Evolutionary conservation across 129 eudicot species (phyloP).

Genomic region (Lonicera japonica): DNA sequence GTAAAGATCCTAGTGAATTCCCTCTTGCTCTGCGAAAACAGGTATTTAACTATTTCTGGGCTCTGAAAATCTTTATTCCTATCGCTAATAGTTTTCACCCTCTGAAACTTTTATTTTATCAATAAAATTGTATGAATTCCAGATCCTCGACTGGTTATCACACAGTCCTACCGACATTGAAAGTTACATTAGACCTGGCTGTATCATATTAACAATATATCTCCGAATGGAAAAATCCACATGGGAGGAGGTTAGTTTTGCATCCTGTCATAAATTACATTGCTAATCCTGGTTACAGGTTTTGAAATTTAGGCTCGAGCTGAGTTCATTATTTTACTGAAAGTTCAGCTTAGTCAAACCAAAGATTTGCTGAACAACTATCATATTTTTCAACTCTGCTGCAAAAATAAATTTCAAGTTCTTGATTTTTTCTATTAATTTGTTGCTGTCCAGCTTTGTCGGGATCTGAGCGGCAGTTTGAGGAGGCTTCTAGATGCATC

Average conservation of each 20-base stretch:
- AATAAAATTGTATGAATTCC: constrained; percentile 23
- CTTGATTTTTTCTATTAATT: not conserved
- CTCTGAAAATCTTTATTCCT: not conserved
- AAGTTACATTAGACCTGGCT: constrained; percentile 96
- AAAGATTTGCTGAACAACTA: not conserved
- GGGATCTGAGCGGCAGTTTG: constrained; percentile 60
- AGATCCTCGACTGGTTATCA: constrained; percentile 93
- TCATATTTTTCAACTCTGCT: not conserved
- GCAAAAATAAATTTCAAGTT: not conserved
- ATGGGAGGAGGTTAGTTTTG: constrained; percentile 75
- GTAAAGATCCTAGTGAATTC: constrained; percentile 82
- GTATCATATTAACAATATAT: constrained; percentile 75
- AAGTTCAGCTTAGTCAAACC: not conserved
- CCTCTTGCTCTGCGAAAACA: constrained; percentile 73
- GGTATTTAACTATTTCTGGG: constrained; percentile 24
- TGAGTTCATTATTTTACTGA: not conserved
- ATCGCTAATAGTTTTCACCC: not conserved
- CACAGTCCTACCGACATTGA: constrained; percentile 92
- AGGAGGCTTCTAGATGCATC: constrained; percentile 75
- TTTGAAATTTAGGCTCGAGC: not conserved
- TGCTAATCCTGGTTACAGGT: not conserved
- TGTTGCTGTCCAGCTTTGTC: constrained; percentile 46
- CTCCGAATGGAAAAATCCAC: constrained; percentile 62
- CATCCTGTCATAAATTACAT: not conserved
- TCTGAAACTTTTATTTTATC: not conserved